Conservation (phyloP, 768 basidiomycete genomes). For the Leccinum imitatum region DNA sequence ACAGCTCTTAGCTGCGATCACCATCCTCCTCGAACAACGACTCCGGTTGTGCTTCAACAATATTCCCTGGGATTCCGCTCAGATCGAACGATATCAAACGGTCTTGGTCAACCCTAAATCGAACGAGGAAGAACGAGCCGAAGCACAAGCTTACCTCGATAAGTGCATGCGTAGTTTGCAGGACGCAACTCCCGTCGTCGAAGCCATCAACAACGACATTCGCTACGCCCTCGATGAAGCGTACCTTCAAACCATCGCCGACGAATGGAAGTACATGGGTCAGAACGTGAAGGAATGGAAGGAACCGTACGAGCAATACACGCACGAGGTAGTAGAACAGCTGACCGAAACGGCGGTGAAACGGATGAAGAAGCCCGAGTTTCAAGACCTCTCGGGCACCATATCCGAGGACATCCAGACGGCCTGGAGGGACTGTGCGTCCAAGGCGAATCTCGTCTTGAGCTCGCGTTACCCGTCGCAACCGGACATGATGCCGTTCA, state of each 20-base stretch:
- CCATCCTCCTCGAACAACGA: neutral
- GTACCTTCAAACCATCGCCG: neutral
- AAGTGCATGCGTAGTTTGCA: neutral
- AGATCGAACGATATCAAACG: neutral
- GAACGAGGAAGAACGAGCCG: rapidly evolving
- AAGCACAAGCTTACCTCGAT: neutral
- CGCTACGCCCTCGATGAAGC: neutral
- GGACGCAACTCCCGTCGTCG: neutral
- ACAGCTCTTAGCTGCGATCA: neutral
- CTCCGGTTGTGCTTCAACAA: neutral
- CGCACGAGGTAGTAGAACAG: neutral
- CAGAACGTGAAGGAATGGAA: neutral
- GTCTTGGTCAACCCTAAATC: neutral
- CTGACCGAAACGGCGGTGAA: neutral
- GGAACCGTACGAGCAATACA: neutral
- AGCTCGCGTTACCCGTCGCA: neutral
- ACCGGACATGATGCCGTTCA: neutral
- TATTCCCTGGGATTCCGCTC: neutral
- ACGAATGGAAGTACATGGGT: neutral
- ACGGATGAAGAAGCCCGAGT: neutral
- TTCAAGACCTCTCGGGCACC: neutral
- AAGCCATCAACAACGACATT: neutral
- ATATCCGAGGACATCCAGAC: neutral
- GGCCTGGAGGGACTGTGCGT: neutral
- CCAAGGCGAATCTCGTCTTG: neutral